Conservation (phyloP, 441 rosid species). For the Pelargonium cotyledonis region DNA sequence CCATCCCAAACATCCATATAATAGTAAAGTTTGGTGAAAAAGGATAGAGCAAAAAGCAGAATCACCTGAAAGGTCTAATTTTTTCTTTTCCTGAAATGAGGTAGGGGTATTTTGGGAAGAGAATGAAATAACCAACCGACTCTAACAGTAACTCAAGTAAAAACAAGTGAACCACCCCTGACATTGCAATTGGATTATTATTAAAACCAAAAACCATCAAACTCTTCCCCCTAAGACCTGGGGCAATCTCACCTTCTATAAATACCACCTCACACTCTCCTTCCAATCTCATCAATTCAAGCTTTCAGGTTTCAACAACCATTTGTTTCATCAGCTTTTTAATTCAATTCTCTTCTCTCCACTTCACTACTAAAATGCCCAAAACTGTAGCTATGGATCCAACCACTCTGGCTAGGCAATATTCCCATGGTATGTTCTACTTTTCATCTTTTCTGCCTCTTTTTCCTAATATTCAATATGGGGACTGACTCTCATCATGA, state of each 20-base stretch:
- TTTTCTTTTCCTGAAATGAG: background rate
- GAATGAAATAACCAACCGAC: slow-evolving; percentile 16
- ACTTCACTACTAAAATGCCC: slow-evolving; percentile 27
- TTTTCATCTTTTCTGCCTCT: background rate
- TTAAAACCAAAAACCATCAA: slow-evolving; percentile 36
- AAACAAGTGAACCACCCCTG: slow-evolving; percentile 28
- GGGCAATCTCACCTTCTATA: slow-evolving; percentile 12
- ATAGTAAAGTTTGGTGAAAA: too few relatives aligned
- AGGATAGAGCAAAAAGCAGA: too few relatives aligned
- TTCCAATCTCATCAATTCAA: slow-evolving; percentile 28
- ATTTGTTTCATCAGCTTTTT: background rate
- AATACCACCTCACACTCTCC: slow-evolving; percentile 4
- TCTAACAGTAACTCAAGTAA: slow-evolving; percentile 8
- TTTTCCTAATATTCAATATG: background rate
- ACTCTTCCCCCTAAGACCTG: slow-evolving; percentile 19
- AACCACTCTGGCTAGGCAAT: slow-evolving; percentile 55
- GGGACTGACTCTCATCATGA: background rate
- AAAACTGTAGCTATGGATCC: slow-evolving; percentile 48
- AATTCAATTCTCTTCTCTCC: background rate
- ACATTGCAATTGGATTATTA: slow-evolving; percentile 14
- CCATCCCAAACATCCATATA: too few relatives aligned
- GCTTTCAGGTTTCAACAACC: slow-evolving; percentile 8
- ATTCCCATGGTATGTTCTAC: slow-evolving; percentile 40
- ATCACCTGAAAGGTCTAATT: too few relatives aligned
- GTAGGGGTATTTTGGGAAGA: slow-evolving; percentile 12